Evolutionary conservation across 2,329 filamentous ascomycete species (phyloP).

Genomic region (Grosmannia serpens): DNA sequence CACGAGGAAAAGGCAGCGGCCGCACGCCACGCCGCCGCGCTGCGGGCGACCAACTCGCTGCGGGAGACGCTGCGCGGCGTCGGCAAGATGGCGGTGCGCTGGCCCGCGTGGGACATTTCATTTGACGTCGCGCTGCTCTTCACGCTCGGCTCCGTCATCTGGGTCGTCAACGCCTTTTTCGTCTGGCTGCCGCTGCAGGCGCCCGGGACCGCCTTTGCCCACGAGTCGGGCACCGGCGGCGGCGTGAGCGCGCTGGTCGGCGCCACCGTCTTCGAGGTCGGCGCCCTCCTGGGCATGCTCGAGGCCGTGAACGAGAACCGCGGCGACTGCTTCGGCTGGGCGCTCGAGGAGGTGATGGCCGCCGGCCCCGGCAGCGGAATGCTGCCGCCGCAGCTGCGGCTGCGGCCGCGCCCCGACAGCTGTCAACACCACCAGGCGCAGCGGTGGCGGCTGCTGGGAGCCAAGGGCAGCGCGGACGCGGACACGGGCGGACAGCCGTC

Average conservation of each 20-base stretch:
- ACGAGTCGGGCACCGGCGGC: constrained; percentile 40
- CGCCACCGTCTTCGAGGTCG: constrained; percentile 54
- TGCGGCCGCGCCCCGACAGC: constrained; percentile 1
- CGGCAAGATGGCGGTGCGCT: constrained; percentile 24
- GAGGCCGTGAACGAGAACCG: constrained; percentile 60
- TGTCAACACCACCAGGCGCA: not conserved
- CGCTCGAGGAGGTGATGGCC: constrained; percentile 38
- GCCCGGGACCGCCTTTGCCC: constrained; percentile 40
- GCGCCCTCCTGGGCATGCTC: constrained; percentile 49
- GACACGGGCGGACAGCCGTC: not conserved
- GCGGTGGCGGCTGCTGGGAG: not conserved
- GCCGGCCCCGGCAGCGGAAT: constrained; percentile 15
- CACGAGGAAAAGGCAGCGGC: not conserved
- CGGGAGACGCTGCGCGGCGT: constrained; percentile 17
- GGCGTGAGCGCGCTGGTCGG: constrained; percentile 57
- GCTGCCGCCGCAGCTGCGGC: not conserved
- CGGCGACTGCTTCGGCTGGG: constrained; percentile 58
- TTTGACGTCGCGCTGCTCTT: constrained; percentile 29
- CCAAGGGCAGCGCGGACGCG: not conserved
- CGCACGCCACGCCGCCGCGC: not conserved
- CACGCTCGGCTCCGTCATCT: constrained; percentile 34
- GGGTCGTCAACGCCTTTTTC: constrained; percentile 52
- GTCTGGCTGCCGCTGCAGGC: constrained; percentile 46
- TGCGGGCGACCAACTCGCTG: constrained; percentile 14
- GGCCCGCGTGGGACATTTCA: constrained; percentile 29